Evolutionary conservation across 768 basidiomycete genomes (phyloP), one percentile per base, ranked within the genome.

Genomic region (Nidularia sp.): DNA sequence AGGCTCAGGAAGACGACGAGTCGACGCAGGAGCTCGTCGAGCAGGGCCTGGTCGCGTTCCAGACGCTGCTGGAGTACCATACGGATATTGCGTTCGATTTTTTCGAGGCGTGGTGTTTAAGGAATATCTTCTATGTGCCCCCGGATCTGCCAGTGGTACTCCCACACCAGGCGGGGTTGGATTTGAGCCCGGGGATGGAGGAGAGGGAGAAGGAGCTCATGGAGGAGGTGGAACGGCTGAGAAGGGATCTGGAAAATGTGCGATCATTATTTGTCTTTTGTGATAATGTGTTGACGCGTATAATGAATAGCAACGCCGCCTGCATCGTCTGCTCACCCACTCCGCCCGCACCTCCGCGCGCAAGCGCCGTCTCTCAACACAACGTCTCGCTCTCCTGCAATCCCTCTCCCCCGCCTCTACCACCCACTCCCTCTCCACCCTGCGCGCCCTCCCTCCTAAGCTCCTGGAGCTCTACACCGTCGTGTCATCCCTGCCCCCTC

Each of bases 31-130:
- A 86, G 52, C 87, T 90, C 54, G 76, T 88, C 18, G 85, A 87
- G 57, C 83, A 91, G 69, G 93, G 92, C 2, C 69, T 93, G 1
- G 86, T 91, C 47, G 79, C 89, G 22, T 91, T 96, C 56, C 90
- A 95, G 65, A 94, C 93, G 0, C 76, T 95, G 43, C 76, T 97
- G 10, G 90, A 94, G 62, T 84, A 84, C 50, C 93, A 94, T 58
- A 86, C 90, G 43, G 93, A 97, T 62, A 79, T 91, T 44, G 93
- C 93, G 0, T 91, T 95, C 54, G 93, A 97, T 65, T 89, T 87
- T 62, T 90, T 97, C 60, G 93, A 93, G 68, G 86, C 85, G 0
- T 96, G 93, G 93, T 85, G 84, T 8, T 66, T 93, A 61, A 75
- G 92, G 41, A 97, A 96, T 67, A 88, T 93, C 52, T 96, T 96